Evolutionary conservation across 2,329 filamentous ascomycete genomes (phyloP), one percentile per base, ranked within the genome.

Genomic region (Pseudopyrenochaeta lycopersici): DNA sequence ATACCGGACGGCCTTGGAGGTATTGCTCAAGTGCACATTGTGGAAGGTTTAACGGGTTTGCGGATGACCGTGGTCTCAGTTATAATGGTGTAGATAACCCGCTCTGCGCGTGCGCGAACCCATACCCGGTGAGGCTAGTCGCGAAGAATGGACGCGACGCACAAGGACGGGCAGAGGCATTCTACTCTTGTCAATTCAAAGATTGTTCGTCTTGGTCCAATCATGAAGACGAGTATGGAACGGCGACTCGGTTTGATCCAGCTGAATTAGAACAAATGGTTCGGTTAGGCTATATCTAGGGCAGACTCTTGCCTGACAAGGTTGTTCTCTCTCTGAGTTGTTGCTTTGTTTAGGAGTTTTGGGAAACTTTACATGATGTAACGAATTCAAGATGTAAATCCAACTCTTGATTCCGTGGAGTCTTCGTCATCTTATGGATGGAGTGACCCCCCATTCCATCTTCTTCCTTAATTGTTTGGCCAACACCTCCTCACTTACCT

Each of bases 171-270:
- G 7, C 38, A 4, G 7, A 44, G 38, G 49, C 44, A 32, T 52
- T 52, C 39, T 52, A 42, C n/a, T 42, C 36, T 17, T 52, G 49
- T 15, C 49, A 52, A 39, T 43, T 32, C n/a, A 52, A 52, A 31
- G 32, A 15, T 20, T 52, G 44, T 48, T 2, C 17, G 11, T 38
- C 39, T 35, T 52, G 44, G 49, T 2, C 9, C 7, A 17, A 17
- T 2, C n/a, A 17, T 36, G 33, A 15, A 17, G 33, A 17, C 9
- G 5, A 4, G 14, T 3, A 15, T n/a, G 33, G 33, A 3, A 4
- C 3, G 33, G n/a, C 14, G 33, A 18, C 33, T 9, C 7, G n/a
- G 33, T 17, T 36, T 17, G 17, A 7, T 36, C 4, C 1, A 15
- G n/a, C 7, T n/a, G 33, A 27, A 9, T 27, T 27, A 9, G 23